phyloP scores from a whole-genome alignment of 768 basidiomycete genomes.

The Hypholoma sublateritium region DNA sequence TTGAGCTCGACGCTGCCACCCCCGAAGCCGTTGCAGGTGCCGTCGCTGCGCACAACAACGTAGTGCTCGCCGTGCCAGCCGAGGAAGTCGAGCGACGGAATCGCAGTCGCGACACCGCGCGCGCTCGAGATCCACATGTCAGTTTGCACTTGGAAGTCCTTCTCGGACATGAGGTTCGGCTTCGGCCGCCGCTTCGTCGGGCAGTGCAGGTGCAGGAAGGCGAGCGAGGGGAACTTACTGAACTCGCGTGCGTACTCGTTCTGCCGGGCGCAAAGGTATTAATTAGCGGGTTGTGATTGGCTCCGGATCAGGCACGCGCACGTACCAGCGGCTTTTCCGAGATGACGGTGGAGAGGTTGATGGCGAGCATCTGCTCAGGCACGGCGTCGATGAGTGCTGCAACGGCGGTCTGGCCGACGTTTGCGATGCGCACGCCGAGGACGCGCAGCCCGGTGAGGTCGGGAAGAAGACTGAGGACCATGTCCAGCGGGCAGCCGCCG shows the following conservation, averaged over 20 bases:
- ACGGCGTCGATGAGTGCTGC: conserved; percentile 38
- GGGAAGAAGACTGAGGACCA: conserved; percentile 50
- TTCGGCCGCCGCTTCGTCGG: conserved; percentile 48
- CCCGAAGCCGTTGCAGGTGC: conserved; percentile 31
- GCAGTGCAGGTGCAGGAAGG: conserved; percentile 61
- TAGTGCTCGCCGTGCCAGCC: conserved; percentile 78
- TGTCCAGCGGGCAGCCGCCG: conserved; percentile 66
- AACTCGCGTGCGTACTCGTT: conserved; percentile 54
- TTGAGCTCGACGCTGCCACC: conserved; percentile 27
- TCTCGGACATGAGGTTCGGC: conserved; percentile 57
- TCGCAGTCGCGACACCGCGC: conserved; percentile 44
- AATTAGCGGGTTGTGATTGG: background rate
- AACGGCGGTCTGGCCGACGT: conserved; percentile 40
- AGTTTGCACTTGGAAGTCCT: conserved; percentile 57
- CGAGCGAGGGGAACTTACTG: conserved; percentile 44
- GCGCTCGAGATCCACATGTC: conserved; percentile 54
- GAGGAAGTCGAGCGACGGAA: conserved; percentile 61
- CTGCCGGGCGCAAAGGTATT: conserved; percentile 24
- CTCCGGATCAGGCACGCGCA: background rate
- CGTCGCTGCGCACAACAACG: conserved; percentile 49
- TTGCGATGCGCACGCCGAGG: conserved; percentile 56
- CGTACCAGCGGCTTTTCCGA: conserved; percentile 52
- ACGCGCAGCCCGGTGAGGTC: conserved; percentile 52
- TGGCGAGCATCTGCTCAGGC: conserved; percentile 49
- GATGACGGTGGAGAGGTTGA: conserved; percentile 50